Conservation (phyloP, 345 rosid species). For the Eucalyptus polybractea region DNA sequence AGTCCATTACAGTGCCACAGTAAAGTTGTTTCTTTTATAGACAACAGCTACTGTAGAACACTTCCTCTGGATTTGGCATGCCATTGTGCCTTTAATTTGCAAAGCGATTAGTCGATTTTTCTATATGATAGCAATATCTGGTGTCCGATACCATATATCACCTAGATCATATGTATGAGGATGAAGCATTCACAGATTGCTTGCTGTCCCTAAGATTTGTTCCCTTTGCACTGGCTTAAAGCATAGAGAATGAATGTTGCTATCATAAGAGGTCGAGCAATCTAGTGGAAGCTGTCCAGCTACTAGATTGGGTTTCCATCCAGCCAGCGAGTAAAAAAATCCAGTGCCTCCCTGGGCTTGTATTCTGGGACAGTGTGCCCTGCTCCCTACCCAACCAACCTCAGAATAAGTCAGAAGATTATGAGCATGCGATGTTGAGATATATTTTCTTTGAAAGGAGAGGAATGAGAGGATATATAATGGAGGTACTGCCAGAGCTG, state of each 20-base stretch:
- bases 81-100: neutral
- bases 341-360: conserved; percentile 62
- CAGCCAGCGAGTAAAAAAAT: conserved; percentile 57
- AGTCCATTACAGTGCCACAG: neutral
- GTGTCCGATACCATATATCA: neutral
- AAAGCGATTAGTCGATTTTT: neutral
- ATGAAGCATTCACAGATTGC: neutral
- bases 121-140: neutral
- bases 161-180: neutral
- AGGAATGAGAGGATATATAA: neutral
- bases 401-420: neutral
- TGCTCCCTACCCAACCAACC: conserved; percentile 39
- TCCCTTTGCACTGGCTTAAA: neutral
- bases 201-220: neutral
- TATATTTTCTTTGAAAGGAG: neutral
- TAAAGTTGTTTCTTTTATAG: neutral
- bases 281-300: neutral
- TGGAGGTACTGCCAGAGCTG: neutral
- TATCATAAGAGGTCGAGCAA: neutral
- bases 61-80: neutral
- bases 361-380: conserved; percentile 84
- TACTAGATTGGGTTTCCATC: conserved; percentile 29
- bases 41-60: neutral
- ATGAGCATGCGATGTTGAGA: neutral
- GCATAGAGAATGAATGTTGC: neutral